These are phyloP conservation scores for Hypoxylon fragiforme DNA, from an alignment of 495 filamentous ascomycete genomes.

Conservation along the genomic window DNA sequence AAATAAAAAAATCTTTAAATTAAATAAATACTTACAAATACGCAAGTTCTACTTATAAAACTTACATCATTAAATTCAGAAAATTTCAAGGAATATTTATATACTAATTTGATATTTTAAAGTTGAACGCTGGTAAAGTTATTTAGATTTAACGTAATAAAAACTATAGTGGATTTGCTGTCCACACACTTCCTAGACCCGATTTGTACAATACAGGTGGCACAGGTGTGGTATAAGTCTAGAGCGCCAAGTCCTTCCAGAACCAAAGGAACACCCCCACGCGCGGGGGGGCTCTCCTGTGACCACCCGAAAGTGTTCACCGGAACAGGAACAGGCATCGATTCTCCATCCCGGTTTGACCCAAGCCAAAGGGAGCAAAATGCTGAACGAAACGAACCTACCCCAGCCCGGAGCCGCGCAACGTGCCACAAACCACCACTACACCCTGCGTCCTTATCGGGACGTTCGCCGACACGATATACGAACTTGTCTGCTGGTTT, in stretches of 20 bases:
- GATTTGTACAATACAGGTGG: not conserved
- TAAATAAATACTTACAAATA: too few species aligned
- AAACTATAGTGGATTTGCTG: not conserved
- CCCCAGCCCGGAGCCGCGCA: constrained; percentile 32
- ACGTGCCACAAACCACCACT: constrained; percentile 22
- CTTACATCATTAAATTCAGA: too few species aligned
- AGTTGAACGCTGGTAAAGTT: too few species aligned
- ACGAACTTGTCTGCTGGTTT: not conserved
- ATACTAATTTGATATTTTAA: too few species aligned
- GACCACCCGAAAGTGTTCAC: constrained; percentile 27
- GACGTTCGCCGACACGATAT: not conserved
- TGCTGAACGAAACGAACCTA: constrained; percentile 16
- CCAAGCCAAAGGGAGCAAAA: not conserved
- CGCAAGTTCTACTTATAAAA: too few species aligned
- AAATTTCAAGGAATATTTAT: too few species aligned
- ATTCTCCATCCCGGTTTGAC: not conserved
- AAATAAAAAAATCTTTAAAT: too few species aligned
- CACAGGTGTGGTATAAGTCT: too few species aligned
- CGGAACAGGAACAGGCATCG: constrained; percentile 20
- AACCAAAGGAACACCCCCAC: constrained; percentile 26
- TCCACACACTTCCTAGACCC: not conserved
- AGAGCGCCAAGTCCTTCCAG: constrained; percentile 30
- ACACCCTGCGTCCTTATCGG: constrained; percentile 5
- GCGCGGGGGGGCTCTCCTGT: constrained; percentile 8
- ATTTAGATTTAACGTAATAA: too few species aligned